Evolutionary conservation across 345 rosid genomes (phyloP).

Genomic region (Isatis tinctoria): DNA sequence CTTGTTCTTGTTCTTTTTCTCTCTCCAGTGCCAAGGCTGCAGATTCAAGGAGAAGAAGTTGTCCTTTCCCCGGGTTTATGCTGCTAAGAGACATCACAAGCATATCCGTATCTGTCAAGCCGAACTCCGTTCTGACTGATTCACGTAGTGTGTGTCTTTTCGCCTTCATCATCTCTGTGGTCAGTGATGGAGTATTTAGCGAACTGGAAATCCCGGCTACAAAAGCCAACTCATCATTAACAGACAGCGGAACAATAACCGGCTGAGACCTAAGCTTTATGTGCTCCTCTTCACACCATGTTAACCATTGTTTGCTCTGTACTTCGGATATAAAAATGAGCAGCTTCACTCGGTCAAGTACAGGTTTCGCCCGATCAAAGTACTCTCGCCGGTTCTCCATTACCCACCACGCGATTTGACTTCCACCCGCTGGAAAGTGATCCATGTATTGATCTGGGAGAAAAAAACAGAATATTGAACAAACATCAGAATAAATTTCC

Average conservation of each 20-base stretch:
- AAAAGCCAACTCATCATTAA: slow-evolving; percentile 92
- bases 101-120: slow-evolving; percentile 68
- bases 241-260: slow-evolving; percentile 72
- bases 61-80: slow-evolving; percentile 90
- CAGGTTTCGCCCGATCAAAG: slow-evolving; percentile 77
- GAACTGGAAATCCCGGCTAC: slow-evolving; percentile 79
- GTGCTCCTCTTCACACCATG: slow-evolving; percentile 85
- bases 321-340: slow-evolving; percentile 75
- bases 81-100: slow-evolving; percentile 92
- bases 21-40: slow-evolving; percentile 43
- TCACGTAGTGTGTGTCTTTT: slow-evolving; percentile 55
- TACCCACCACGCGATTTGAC: slow-evolving; percentile 98
- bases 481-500: background rate
- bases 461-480: background rate
- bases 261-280: slow-evolving; percentile 85
- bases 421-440: slow-evolving; percentile 86
- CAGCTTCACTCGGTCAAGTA: slow-evolving; percentile 77
- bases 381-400: slow-evolving; percentile 95
- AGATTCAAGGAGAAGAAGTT: slow-evolving; percentile 83
- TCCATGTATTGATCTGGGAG: slow-evolving; percentile 79
- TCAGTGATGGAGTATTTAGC: slow-evolving; percentile 61
- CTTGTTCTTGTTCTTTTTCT: slow-evolving; percentile 23
- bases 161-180: slow-evolving; percentile 58
- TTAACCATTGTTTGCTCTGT: slow-evolving; percentile 80
- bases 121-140: slow-evolving; percentile 72